Conservation (phyloP, 148 eudicot genomes). For the Nepenthes gracilis region DNA sequence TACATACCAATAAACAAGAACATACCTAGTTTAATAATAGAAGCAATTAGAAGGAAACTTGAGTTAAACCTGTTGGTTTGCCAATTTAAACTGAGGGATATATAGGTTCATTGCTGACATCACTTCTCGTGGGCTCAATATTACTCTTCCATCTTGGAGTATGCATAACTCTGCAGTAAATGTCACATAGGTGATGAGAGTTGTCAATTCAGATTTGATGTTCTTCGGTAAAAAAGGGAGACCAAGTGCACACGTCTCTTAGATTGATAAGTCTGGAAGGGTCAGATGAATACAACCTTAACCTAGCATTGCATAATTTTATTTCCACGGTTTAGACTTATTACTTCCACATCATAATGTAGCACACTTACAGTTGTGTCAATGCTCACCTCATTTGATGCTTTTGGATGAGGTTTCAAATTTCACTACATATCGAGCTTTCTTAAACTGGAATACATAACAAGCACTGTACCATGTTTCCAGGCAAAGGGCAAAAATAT, state of each 20-base stretch:
- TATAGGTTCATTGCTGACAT: slow-evolving; percentile 65
- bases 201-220: background rate
- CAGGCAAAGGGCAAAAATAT: too few relatives aligned
- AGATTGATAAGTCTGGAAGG: too few relatives aligned
- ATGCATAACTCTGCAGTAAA: slow-evolving; percentile 47
- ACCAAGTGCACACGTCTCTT: background rate
- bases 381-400: too few relatives aligned
- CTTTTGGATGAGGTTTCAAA: background rate
- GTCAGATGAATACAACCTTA: too few relatives aligned
- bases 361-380: too few relatives aligned
- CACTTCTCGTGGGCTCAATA: slow-evolving; percentile 53
- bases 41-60: background rate
- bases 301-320: too few relatives aligned
- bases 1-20: background rate
- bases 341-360: too few relatives aligned
- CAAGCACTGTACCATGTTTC: too few relatives aligned
- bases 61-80: slow-evolving; percentile 61
- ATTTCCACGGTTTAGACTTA: too few relatives aligned
- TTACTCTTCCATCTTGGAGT: slow-evolving; percentile 29
- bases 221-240: background rate
- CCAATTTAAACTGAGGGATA: slow-evolving; percentile 55
- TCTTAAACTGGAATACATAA: too few relatives aligned
- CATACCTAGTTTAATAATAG: background rate
- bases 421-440: too few relatives aligned
- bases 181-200: background rate